Conservation (phyloP, 805 yeast species). For the Saccharomycopsis oosterbeekiorum region DNA sequence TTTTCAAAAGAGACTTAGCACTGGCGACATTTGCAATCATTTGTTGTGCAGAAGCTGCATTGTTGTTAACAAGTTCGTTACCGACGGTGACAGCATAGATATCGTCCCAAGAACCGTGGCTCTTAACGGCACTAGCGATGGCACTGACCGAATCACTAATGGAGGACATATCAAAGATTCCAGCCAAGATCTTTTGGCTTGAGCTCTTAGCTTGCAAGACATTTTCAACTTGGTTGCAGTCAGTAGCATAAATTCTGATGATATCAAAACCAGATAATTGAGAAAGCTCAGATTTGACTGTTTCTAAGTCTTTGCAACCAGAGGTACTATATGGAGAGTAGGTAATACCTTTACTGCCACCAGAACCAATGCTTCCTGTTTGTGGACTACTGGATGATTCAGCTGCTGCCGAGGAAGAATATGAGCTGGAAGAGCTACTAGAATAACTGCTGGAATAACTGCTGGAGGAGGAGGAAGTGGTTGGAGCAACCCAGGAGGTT, state of each 20-base stretch:
- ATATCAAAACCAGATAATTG: slow-evolving; percentile 42
- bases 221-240: slow-evolving; percentile 59
- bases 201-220: slow-evolving; percentile 43
- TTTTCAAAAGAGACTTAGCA: slow-evolving; percentile 35
- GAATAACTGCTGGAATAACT: not conserved
- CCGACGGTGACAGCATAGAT: slow-evolving; percentile 55
- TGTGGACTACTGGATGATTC: slow-evolving; percentile 31
- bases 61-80: slow-evolving; percentile 49
- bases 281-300: slow-evolving; percentile 47
- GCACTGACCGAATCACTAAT: slow-evolving; percentile 36
- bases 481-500: slow-evolving; percentile 46
- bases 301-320: slow-evolving; percentile 49
- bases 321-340: slow-evolving; percentile 69
- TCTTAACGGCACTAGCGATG: slow-evolving; percentile 24
- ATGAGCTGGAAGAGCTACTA: not conserved
- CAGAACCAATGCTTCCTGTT: slow-evolving; percentile 3
- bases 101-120: slow-evolving; percentile 40
- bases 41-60: slow-evolving; percentile 33
- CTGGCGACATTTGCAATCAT: slow-evolving; percentile 34
- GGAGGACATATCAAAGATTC: slow-evolving; percentile 40
- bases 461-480: slow-evolving; percentile 27
- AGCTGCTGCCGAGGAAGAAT: slow-evolving; percentile 36
- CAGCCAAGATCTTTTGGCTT: slow-evolving; percentile 57
- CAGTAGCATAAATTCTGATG: slow-evolving; percentile 69
- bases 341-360: slow-evolving; percentile 43